These are phyloP conservation scores for Debaryomyces udenii DNA, from an alignment of 1,139 yeast genomes.

Conservation along the genomic window DNA sequence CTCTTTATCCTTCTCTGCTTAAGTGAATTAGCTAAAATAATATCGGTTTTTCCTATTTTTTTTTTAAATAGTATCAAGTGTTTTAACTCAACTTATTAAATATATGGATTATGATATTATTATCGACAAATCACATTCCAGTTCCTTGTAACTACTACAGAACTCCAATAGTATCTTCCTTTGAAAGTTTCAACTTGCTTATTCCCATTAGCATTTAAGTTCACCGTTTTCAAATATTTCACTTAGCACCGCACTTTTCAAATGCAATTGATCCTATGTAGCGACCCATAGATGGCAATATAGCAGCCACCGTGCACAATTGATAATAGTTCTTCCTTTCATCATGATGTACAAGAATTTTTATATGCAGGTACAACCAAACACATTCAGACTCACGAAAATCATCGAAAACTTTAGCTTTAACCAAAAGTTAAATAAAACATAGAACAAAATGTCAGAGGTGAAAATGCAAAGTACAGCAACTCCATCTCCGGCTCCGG, in stretches of 20 bases:
- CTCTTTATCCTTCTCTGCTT: slow-evolving; percentile 90
- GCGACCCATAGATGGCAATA: too few species aligned
- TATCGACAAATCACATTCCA: too few species aligned
- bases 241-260: too few species aligned
- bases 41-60: not conserved
- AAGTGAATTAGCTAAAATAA: slow-evolving; percentile 23
- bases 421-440: not conserved
- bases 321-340: too few species aligned
- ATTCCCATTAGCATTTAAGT: too few species aligned
- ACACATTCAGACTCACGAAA: not conserved
- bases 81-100: slow-evolving; percentile 5
- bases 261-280: too few species aligned
- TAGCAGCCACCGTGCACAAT: too few species aligned
- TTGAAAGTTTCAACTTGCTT: too few species aligned
- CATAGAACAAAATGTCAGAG: slow-evolving; percentile 5
- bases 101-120: slow-evolving; percentile 8
- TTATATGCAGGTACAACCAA: slow-evolving; percentile 7
- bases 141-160: too few species aligned
- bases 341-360: too few species aligned
- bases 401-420: not conserved
- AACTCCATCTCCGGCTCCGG: slow-evolving; percentile 4
- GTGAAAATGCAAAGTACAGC: not conserved
- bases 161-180: too few species aligned
- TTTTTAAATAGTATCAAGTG: slow-evolving; percentile 7
- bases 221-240: too few species aligned